Evolutionary conservation across 2,329 filamentous ascomycete species (phyloP).

Genomic region (Diaporthe longicolla): DNA sequence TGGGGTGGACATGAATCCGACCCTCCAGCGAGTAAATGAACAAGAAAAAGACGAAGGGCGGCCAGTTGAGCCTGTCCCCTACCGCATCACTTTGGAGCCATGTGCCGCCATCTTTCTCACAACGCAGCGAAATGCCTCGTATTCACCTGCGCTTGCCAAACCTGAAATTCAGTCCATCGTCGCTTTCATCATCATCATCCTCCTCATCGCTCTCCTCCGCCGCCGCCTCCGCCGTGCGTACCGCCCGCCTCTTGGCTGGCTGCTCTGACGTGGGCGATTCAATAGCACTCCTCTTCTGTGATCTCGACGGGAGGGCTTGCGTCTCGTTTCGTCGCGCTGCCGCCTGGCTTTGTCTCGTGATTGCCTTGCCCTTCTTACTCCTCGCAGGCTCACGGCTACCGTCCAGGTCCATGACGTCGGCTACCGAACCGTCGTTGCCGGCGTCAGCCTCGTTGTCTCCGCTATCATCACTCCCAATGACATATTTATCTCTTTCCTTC

Average conservation of each 20-base stretch:
- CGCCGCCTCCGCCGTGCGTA: conserved; percentile 44
- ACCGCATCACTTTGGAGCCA: not conserved
- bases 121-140: not conserved
- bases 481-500: conserved; percentile 44
- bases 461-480: conserved; percentile 56
- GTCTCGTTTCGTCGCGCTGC: conserved; percentile 49
- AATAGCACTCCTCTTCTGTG: conserved; percentile 46
- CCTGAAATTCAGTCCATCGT: conserved; percentile 70
- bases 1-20: not conserved
- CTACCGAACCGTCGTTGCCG: conserved; percentile 39
- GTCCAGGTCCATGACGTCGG: conserved; percentile 45
- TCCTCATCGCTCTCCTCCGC: conserved; percentile 52
- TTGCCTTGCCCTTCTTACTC: conserved; percentile 52
- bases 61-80: not conserved
- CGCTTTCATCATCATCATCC: conserved; percentile 62
- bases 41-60: not conserved
- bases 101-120: not conserved
- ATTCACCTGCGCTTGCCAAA: conserved; percentile 65
- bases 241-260: conserved; percentile 52
- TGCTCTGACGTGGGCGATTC: conserved; percentile 53
- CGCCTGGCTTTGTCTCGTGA: conserved; percentile 48
- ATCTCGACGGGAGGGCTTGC: conserved; percentile 38
- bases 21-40: not conserved
- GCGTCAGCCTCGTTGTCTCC: conserved; percentile 49
- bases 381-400: conserved; percentile 46